Evolutionary conservation across 768 basidiomycete species (phyloP).

Genomic region (Agaricus bisporus): DNA sequence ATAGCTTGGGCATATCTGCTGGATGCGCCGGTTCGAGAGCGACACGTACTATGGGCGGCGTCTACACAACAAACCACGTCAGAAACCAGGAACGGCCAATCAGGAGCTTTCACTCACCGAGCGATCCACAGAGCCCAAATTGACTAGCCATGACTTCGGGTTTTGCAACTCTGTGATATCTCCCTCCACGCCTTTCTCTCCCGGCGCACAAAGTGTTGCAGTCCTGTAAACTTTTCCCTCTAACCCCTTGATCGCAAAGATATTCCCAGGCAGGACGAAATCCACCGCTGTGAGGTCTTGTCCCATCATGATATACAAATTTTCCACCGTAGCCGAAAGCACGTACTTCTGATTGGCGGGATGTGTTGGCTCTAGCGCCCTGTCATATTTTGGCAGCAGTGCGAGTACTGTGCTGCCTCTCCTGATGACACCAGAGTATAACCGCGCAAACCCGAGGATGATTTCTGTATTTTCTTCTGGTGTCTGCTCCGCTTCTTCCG

Average conservation of each 20-base stretch:
- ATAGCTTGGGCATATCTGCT: slow-evolving; percentile 84
- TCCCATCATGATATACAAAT: slow-evolving; percentile 97
- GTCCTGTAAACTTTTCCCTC: slow-evolving; percentile 88
- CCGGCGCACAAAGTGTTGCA: slow-evolving; percentile 80
- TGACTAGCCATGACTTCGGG: slow-evolving; percentile 56
- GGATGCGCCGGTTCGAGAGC: slow-evolving; percentile 83
- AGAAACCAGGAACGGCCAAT: background rate
- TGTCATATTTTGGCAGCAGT: slow-evolving; percentile 83
- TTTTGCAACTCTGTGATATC: slow-evolving; percentile 25
- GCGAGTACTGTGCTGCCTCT: slow-evolving; percentile 60
- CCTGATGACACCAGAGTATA: slow-evolving; percentile 85
- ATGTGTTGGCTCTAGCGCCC: slow-evolving; percentile 53
- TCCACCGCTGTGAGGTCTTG: slow-evolving; percentile 83
- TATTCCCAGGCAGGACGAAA: slow-evolving; percentile 84
- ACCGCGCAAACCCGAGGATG: slow-evolving; percentile 86
- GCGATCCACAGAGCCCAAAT: slow-evolving; percentile 68
- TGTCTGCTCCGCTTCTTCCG: slow-evolving; percentile 17
- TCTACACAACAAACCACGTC: slow-evolving; percentile 31
- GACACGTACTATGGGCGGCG: slow-evolving; percentile 89
- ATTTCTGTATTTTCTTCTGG: slow-evolving; percentile 45
- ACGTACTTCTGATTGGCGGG: slow-evolving; percentile 64
- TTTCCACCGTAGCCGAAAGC: slow-evolving; percentile 54
- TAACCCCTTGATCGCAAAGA: slow-evolving; percentile 87
- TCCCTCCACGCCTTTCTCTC: slow-evolving; percentile 31
- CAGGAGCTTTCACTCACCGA: slow-evolving; percentile 38